phyloP scores from a whole-genome alignment of 2,329 filamentous ascomycete species.

The Colletotrichum sp. region DNA sequence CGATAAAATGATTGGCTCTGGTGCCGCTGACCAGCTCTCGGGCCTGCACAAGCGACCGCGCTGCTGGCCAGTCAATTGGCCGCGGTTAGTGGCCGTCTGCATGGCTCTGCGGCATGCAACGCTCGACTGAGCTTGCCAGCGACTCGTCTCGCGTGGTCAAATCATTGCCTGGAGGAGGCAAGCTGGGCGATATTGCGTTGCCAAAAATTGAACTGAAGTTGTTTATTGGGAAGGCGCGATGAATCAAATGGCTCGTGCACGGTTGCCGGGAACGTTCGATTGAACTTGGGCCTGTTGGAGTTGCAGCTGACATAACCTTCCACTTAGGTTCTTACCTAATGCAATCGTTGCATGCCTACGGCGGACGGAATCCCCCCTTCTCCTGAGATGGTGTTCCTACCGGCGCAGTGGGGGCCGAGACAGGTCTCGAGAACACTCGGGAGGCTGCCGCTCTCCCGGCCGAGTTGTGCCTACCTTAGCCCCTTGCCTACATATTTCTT shows the following conservation, averaged over 20 bases:
- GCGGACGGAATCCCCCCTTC: background rate
- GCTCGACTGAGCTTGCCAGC: background rate
- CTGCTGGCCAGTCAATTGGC: conserved; percentile 18
- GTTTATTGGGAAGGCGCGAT: background rate
- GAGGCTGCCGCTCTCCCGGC: background rate
- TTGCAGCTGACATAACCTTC: background rate
- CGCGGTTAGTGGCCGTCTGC: background rate
- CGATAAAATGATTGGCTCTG: conserved; percentile 13
- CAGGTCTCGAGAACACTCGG: background rate
- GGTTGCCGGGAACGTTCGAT: background rate
- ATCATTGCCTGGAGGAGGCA: background rate
- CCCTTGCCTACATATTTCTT: background rate
- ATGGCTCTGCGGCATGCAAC: background rate
- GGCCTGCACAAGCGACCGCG: conserved; percentile 14
- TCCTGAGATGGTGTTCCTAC: background rate
- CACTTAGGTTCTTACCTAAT: background rate
- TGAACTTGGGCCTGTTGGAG: background rate
- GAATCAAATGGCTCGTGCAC: background rate
- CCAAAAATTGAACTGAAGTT: background rate
- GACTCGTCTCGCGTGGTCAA: background rate
- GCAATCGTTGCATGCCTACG: background rate
- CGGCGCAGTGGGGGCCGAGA: conserved; percentile 1
- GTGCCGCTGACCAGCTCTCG: conserved; percentile 20
- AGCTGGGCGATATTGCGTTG: background rate
- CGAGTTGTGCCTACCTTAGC: background rate